Percentiles rank a stretch among this genome's conserved stretches.
Conservation (phyloP, 257 asterid genomes). For the Plantago elongata region DNA sequence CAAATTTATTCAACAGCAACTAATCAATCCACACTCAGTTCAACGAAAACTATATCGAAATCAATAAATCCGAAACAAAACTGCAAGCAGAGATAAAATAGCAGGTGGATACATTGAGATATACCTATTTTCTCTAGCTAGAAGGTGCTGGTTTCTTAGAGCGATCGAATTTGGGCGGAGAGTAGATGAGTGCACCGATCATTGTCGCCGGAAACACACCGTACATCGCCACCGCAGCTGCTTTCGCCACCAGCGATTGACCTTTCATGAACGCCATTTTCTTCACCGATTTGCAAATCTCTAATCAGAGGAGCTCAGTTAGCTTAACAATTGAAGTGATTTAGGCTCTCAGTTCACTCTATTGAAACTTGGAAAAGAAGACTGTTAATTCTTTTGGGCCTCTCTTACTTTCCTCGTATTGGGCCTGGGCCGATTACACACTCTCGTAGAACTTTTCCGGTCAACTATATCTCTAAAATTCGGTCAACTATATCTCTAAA, state of each 20-base stretch:
- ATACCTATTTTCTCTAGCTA: slow-evolving; percentile 7
- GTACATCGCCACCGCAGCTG: slow-evolving; percentile 43
- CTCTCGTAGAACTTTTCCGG: too few relatives aligned
- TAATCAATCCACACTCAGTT: background rate
- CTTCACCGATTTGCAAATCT: too few relatives aligned
- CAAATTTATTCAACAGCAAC: background rate
- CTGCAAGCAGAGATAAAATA: background rate
- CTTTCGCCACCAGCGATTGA: slow-evolving; percentile 48
- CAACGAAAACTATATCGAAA: too few relatives aligned
- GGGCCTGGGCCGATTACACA: too few relatives aligned
- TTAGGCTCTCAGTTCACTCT: too few relatives aligned
- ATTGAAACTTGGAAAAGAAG: too few relatives aligned
- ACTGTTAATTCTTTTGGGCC: too few relatives aligned
- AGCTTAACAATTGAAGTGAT: too few relatives aligned
- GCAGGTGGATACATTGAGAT: background rate
- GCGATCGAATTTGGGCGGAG: slow-evolving; percentile 41
- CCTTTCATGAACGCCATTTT: slow-evolving; percentile 40
- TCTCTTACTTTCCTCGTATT: too few relatives aligned
- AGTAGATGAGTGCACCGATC: slow-evolving; percentile 42
- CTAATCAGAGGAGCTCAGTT: too few relatives aligned
- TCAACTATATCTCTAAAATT: too few relatives aligned
- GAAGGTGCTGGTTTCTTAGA: slow-evolving; percentile 26
- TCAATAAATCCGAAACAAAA: background rate
- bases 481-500: too few relatives aligned
- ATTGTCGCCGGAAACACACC: slow-evolving; percentile 52